phyloP scores from a whole-genome alignment of 306 rosid genomes.

The Fragaria vesca region DNA sequence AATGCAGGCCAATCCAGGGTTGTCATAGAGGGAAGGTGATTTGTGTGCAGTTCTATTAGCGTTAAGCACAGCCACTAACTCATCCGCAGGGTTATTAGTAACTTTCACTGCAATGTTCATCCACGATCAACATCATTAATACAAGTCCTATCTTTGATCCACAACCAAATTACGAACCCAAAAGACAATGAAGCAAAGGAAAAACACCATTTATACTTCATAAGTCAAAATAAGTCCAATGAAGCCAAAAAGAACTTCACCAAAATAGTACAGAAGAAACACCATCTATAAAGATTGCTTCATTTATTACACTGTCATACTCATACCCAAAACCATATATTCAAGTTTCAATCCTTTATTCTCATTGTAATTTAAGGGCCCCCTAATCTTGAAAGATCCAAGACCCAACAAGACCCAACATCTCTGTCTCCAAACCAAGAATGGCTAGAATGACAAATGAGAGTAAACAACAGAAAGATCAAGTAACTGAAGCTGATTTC shows the following conservation, averaged over 20 bases:
- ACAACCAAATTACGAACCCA: not conserved
- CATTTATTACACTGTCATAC: not conserved
- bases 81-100: conserved; percentile 52
- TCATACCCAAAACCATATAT: not conserved
- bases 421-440: not conserved
- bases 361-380: not conserved
- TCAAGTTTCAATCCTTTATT: not conserved
- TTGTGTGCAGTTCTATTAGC: conserved; percentile 46
- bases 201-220: not conserved
- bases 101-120: conserved; percentile 46
- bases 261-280: not conserved
- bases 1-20: conserved; percentile 84
- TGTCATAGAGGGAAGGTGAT: conserved; percentile 38
- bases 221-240: not conserved
- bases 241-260: not conserved
- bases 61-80: conserved; percentile 40
- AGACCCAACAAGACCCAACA: conserved; percentile 17
- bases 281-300: not conserved
- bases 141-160: not conserved
- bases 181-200: not conserved
- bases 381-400: not conserved
- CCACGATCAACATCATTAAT: not conserved
- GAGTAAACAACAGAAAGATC: not conserved
- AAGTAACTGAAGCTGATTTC: not conserved
- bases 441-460: not conserved